These are phyloP conservation scores for Colletotrichum sp. DNA, from an alignment of 2,329 filamentous ascomycete genomes.

Conservation along the genomic window DNA sequence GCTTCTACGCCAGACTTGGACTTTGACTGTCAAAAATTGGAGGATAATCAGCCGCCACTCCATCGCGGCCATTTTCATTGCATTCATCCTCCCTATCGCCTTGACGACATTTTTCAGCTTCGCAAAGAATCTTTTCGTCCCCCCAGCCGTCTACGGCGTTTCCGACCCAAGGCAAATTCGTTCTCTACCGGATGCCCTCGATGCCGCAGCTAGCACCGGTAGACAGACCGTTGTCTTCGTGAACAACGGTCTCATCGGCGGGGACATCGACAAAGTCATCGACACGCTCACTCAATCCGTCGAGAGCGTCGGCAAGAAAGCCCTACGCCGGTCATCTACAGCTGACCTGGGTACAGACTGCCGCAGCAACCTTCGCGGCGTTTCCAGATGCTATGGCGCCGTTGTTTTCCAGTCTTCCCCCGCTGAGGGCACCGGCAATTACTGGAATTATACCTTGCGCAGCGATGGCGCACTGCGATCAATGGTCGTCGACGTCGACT, in stretches of 20 bases:
- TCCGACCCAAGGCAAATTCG: constrained; percentile 65
- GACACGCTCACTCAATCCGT: constrained; percentile 64
- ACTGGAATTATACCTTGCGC: constrained; percentile 88
- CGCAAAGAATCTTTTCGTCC: constrained; percentile 83
- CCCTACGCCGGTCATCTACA: constrained; percentile 58
- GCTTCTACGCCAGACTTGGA: constrained; percentile 63
- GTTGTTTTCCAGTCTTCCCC: constrained; percentile 80
- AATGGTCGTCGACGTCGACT: constrained; percentile 65
- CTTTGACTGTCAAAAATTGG: constrained; percentile 66
- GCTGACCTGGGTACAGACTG: constrained; percentile 68
- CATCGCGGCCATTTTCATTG: constrained; percentile 57
- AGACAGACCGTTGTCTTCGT: constrained; percentile 78
- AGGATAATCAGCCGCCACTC: constrained; percentile 63
- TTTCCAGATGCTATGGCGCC: constrained; percentile 75
- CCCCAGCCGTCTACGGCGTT: constrained; percentile 78
- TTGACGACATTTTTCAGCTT: constrained; percentile 68
- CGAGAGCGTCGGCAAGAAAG: constrained; percentile 56
- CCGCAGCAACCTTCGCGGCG: constrained; percentile 66
- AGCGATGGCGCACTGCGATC: constrained; percentile 76
- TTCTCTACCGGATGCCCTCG: constrained; percentile 68
- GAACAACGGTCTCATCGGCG: constrained; percentile 72
- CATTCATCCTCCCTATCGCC: constrained; percentile 63
- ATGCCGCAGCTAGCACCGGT: constrained; percentile 55
- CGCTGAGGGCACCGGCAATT: constrained; percentile 64
- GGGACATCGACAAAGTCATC: constrained; percentile 76